These are phyloP conservation scores for Cryptococcus neoformans DNA, from an alignment of 1,284 basidiomycete genomes.

Conservation along the genomic window DNA sequence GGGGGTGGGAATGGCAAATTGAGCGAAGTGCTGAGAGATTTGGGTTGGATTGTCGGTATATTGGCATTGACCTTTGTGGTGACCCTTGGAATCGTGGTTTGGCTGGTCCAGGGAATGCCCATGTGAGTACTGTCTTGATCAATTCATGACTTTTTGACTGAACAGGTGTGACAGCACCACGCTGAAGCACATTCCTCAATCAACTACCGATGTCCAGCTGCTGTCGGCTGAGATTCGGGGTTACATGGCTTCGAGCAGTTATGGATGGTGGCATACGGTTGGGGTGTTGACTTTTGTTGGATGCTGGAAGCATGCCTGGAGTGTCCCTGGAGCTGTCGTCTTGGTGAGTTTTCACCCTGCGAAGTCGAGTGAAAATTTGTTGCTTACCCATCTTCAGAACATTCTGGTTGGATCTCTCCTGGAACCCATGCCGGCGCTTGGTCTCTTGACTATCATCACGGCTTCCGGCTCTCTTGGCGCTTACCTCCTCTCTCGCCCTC, in stretches of 20 bases:
- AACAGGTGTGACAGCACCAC: slow-evolving; percentile 25
- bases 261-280: slow-evolving; percentile 53
- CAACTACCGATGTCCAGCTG: slow-evolving; percentile 48
- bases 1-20: slow-evolving; percentile 37
- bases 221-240: slow-evolving; percentile 46
- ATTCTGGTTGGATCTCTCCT: slow-evolving; percentile 84
- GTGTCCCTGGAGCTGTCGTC: slow-evolving; percentile 82
- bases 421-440: slow-evolving; percentile 70
- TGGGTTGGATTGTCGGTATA: slow-evolving; percentile 47
- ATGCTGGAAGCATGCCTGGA: slow-evolving; percentile 93
- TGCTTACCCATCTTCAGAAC: slow-evolving; percentile 56
- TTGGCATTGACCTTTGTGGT: slow-evolving; percentile 42
- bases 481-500: slow-evolving; percentile 71
- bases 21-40: slow-evolving; percentile 38
- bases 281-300: slow-evolving; percentile 79
- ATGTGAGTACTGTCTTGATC: slow-evolving; percentile 37
- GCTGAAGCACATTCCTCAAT: slow-evolving; percentile 46
- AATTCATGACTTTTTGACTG: not conserved
- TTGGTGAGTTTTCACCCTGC: slow-evolving; percentile 58
- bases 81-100: slow-evolving; percentile 40
- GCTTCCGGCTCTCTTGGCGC: slow-evolving; percentile 79
- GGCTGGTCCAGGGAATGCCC: slow-evolving; percentile 42
- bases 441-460: slow-evolving; percentile 74
- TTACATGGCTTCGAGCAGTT: slow-evolving; percentile 44
- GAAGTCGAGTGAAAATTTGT: not conserved